These are phyloP conservation scores for Syzygium malaccense DNA, from an alignment of 441 rosid genomes.

Conservation along the genomic window DNA sequence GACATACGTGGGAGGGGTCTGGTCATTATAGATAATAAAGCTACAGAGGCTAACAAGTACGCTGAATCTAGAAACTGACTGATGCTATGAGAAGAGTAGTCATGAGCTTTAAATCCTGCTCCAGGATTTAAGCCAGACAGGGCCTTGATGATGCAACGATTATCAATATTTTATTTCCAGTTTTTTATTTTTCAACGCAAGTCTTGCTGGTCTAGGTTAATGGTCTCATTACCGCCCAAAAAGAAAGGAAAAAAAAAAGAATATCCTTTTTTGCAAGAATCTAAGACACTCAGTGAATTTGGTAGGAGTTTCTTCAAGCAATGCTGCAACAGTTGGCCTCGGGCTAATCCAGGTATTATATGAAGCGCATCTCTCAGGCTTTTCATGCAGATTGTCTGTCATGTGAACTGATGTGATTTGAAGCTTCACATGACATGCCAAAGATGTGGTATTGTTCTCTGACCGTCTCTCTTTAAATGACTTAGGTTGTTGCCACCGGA, in stretches of 20 bases:
- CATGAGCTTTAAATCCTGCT: not conserved
- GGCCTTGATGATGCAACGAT: not conserved
- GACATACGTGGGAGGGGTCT: not conserved
- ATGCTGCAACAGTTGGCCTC: slow-evolving; percentile 70
- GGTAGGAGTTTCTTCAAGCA: slow-evolving; percentile 76
- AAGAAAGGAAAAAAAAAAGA: not conserved
- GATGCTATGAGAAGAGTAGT: not conserved
- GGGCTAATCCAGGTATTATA: slow-evolving; percentile 80
- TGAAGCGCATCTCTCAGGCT: not conserved
- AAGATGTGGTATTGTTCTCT: not conserved
- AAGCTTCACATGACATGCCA: not conserved
- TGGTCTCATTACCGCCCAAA: not conserved
- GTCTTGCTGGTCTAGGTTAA: not conserved
- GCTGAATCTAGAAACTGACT: not conserved
- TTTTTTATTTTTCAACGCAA: not conserved
- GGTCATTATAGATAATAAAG: not conserved
- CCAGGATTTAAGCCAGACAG: not conserved
- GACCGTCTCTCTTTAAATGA: not conserved
- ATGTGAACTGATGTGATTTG: not conserved
- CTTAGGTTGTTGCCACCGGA: slow-evolving; percentile 77
- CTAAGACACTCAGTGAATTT: slow-evolving; percentile 6
- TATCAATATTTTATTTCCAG: not conserved
- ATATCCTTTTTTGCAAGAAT: not conserved
- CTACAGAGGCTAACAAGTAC: not conserved
- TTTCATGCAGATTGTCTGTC: not conserved